Evolutionary conservation across 192 early-diverging fungal genomes (phyloP).

Genomic region (Coemansia biformis): DNA sequence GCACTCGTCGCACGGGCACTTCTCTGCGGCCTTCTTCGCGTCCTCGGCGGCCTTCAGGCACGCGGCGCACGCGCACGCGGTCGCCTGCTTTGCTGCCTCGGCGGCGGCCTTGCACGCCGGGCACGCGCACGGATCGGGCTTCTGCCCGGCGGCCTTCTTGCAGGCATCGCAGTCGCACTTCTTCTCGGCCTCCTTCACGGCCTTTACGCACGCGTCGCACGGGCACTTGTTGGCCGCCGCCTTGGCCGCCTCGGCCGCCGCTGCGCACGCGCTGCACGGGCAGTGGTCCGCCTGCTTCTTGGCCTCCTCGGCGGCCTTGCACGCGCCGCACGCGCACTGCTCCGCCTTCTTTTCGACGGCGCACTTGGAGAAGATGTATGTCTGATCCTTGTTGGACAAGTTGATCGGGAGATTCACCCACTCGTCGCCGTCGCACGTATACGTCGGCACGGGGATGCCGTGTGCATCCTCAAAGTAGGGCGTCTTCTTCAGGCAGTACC

Average conservation of each 20-base stretch:
- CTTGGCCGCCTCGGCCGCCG: conserved; percentile 27
- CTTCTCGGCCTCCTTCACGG: conserved; percentile 30
- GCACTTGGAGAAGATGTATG: conserved; percentile 40
- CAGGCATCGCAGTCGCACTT: conserved; percentile 31
- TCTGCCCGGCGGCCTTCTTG: conserved; percentile 30
- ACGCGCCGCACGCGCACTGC: conserved; percentile 26
- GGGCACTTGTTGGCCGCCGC: conserved; percentile 29
- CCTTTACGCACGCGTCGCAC: conserved; percentile 30
- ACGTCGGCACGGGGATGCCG: conserved; percentile 41
- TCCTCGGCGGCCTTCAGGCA: conserved; percentile 32
- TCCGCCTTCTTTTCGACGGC: conserved; percentile 27
- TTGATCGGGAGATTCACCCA: conserved; percentile 50
- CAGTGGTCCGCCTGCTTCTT: conserved; percentile 29
- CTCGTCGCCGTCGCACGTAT: conserved; percentile 46
- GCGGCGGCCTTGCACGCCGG: conserved; percentile 22
- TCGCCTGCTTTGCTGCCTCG: conserved; percentile 9
- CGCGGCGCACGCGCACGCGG: conserved; percentile 14
- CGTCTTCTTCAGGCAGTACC: conserved; percentile 45
- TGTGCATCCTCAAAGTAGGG: conserved; percentile 37
- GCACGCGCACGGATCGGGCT: conserved; percentile 41
- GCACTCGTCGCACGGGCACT: conserved; percentile 26
- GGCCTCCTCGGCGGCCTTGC: conserved; percentile 24
- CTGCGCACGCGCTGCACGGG: conserved; percentile 21
- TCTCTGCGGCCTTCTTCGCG: conserved; percentile 4
- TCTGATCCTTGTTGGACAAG: conserved; percentile 44